Evolutionary conservation across 75 land plant genomes (phyloP).

Genomic region (Sequoiadendron giganteum): DNA sequence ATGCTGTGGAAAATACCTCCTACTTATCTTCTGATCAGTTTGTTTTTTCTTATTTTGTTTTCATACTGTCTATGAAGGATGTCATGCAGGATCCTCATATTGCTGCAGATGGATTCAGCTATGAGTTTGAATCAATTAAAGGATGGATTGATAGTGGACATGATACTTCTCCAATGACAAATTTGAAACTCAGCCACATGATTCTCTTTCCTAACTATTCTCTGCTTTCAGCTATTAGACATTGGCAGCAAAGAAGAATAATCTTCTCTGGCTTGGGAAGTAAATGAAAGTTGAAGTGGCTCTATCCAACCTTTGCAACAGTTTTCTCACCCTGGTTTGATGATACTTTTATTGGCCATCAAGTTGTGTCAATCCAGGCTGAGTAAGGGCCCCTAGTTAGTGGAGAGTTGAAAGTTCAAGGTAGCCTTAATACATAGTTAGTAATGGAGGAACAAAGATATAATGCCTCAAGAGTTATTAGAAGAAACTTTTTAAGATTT

Average conservation of each 20-base stretch:
- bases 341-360: no score
- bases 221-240: constrained; percentile 22
- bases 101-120: constrained; percentile 38
- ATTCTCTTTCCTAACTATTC: constrained; percentile 23
- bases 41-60: neutral
- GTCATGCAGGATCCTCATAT: constrained; percentile 26
- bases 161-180: constrained; percentile 37
- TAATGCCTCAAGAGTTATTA: no score
- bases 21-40: neutral
- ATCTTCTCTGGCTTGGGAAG: neutral
- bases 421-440: no score
- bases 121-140: constrained; percentile 23
- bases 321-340: neutral
- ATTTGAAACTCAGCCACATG: constrained; percentile 21
- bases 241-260: constrained; percentile 14
- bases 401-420: no score
- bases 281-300: neutral
- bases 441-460: no score
- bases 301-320: neutral
- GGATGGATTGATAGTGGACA: constrained; percentile 26
- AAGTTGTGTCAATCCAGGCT: no score
- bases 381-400: no score
- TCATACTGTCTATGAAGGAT: constrained; percentile 19
- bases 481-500: no score
- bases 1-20: no score